These are phyloP conservation scores for Phytopythium chamaehyphon DNA, from an alignment of 352 stramenopile species.

Conservation along the genomic window DNA sequence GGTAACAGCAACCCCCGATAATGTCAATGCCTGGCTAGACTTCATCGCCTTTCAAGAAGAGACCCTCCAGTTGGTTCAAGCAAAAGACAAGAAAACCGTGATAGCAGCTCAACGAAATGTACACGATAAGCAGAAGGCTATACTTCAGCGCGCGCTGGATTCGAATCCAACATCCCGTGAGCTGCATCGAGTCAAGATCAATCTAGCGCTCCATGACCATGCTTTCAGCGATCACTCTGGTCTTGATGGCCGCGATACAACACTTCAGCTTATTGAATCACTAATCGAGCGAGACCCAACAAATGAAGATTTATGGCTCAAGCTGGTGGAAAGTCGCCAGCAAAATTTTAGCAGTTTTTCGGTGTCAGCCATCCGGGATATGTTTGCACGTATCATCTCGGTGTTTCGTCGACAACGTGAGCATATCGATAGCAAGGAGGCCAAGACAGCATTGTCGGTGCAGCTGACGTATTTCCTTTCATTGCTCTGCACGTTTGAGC, in stretches of 20 bases:
- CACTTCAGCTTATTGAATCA: constrained; percentile 35
- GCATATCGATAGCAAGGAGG: neutral
- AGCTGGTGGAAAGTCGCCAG: constrained; percentile 38
- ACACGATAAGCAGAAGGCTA: constrained; percentile 58
- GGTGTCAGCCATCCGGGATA: constrained; percentile 55
- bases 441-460: constrained; percentile 3
- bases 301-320: constrained; percentile 52
- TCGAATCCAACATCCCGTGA: constrained; percentile 42
- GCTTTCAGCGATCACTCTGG: constrained; percentile 2
- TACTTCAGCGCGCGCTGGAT: constrained; percentile 48
- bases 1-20: constrained; percentile 30
- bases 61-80: constrained; percentile 27
- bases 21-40: constrained; percentile 57
- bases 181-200: constrained; percentile 46
- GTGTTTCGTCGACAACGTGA: constrained; percentile 23
- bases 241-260: constrained; percentile 24
- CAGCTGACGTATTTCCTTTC: constrained; percentile 44
- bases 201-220: constrained; percentile 28
- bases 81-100: constrained; percentile 18
- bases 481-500: constrained; percentile 50
- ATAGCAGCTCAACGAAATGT: constrained; percentile 25
- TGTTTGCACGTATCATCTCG: constrained; percentile 61
- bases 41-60: constrained; percentile 78
- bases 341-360: constrained; percentile 75
- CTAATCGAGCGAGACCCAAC: constrained; percentile 45